Evolutionary conservation across 345 rosid species (phyloP), one percentile per base, ranked within the genome.

Genomic region (Syzygium aromaticum): DNA sequence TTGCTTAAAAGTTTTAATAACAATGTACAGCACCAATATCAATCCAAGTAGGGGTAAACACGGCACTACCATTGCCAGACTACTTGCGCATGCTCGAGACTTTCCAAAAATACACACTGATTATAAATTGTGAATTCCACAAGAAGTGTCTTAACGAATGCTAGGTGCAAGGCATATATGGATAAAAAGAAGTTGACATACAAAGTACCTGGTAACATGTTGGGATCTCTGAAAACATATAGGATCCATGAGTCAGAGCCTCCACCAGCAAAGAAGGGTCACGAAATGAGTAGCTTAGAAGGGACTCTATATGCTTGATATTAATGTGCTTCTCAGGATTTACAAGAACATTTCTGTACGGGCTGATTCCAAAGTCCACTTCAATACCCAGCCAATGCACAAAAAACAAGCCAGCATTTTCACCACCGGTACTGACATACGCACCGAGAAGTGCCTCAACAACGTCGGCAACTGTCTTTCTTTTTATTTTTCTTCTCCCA

Each of bases 211-310:
- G 98, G 92, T 96, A 98, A 85, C 99, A 98, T 88, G 94, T 93
- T 59, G 98, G 96, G 86, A 95, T 93, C 86, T 95, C 98, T n/a
- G 98, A 94, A 84, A 94, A 89, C 99, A 95, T 95, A 92, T 91
- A 96, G 54, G 99, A 98, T 63, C 97, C 99, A 89, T 98, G 99
- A 28, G 98, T 98, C 87, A 98, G 88, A 52, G 99, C 99, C 90
- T 98, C 99, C 57, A 98, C 94, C 57, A 98, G 88, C 85, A 96
- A 88, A 86, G 96, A 91, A 86, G 92, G 92, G 86, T 98, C 95
- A 28, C 52, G 85, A 84, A 98, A 98, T 33, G 89, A 87, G 88
- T 95, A 95, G 57, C 90, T 89, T 84, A 98, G 90, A 8, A 96
- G 61, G 1, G 93, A 91, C 90, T 98, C 95, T 10, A 98, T 33